A percentile compares a stretch with the other conserved stretches of the same genome.
Conservation (phyloP, 441 rosid species). For the Syzygium malaccense region DNA sequence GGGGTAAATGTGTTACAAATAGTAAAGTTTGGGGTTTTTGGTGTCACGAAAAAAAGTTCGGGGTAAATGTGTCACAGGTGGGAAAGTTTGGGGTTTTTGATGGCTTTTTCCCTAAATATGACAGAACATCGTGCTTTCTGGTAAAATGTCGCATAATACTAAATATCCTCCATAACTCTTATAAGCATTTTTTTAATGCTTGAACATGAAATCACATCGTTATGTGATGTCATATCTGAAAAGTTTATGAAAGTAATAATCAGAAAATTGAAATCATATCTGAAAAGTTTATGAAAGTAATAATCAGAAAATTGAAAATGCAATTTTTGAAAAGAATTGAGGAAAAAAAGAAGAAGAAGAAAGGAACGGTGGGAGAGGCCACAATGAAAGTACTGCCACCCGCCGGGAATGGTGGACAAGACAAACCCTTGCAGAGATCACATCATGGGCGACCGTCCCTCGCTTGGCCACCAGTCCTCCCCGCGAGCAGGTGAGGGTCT, state of each 20-base stretch:
- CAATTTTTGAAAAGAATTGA: not conserved
- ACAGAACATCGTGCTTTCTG: not conserved
- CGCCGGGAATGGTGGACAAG: not conserved
- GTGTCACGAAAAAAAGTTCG: no score
- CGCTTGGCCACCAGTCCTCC: not conserved
- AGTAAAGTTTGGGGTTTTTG: no score
- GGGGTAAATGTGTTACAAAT: no score
- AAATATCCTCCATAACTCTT: not conserved
- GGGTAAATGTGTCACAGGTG: no score
- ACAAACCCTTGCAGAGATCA: not conserved
- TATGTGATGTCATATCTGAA: not conserved
- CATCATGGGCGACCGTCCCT: not conserved
- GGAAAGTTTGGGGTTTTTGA: no score
- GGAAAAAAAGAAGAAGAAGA: not conserved
- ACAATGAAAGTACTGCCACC: not conserved
- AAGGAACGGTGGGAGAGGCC: not conserved
- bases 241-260: not conserved
- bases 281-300: not conserved
- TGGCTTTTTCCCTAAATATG: not conserved
- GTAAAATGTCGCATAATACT: not conserved
- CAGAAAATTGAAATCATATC: not conserved
- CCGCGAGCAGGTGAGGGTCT: no score
- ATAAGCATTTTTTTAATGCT: not conserved
- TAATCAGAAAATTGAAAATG: not conserved
- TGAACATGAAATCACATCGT: not conserved